Evolutionary conservation across 495 filamentous ascomycete species (phyloP), one percentile per base, ranked within the genome.

Genomic region (Coniosporium apollinis): DNA sequence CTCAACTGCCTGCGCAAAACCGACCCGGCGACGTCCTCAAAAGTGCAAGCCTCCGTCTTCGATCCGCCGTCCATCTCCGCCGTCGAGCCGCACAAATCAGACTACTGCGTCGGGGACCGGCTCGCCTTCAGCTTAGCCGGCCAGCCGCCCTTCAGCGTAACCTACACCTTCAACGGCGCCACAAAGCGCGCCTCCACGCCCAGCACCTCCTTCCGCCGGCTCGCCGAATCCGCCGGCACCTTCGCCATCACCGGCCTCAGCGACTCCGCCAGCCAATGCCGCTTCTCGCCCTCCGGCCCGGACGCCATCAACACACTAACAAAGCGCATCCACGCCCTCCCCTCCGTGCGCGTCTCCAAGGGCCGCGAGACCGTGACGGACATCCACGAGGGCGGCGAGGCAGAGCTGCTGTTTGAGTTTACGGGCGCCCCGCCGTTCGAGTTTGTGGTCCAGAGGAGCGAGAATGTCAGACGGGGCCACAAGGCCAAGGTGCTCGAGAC

Each of bases 391-490:
- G 89, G 89, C 48, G 79, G 82, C 43, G 78, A 85, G 55, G 82
- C 86, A 11, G 81, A 93, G 52, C 82, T 97, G 38, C 60, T 80
- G 28, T 94, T 96, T 44, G 77, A 87, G 46, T 94, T 97, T 53
- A 82, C 76, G 60, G 89, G 89, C 29, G 87, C 83, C 8, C 89
- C 89, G 40, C 89, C 89, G 8, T 97, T 97, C 50, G 85, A 94
- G 57, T 96, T 94, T 54, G 92, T 85, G 56, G 94, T 89, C 50
- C 94, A 87, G 20, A 69, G 89, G 43, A 86, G 79, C 54, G 80
- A 81, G 26, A 92, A 89, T 53, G 71, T 67, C 13, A 50, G 32
- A 22, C 33, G 20, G 24, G 47, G 47, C 10, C 45, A 45, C 42
- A 47, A 46, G 41, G 46, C 76, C 5, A 67, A 76, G 50, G 69